phyloP scores from a whole-genome alignment of 176 grass and related monocot genomes.

The Aegilops sharonensis region DNA sequence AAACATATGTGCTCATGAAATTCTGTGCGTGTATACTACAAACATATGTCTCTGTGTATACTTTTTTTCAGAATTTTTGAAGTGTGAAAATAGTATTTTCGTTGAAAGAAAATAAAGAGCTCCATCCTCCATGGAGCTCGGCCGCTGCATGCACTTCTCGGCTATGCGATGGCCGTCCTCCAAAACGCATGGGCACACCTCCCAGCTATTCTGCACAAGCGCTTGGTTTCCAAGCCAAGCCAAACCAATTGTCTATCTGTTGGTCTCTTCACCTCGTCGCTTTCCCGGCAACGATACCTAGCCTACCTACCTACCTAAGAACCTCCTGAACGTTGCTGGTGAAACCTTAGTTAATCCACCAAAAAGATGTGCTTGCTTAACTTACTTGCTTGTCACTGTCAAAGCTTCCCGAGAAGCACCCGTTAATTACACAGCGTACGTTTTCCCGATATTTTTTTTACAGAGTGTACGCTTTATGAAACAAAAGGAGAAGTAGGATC shows the following conservation, averaged over 20 bases:
- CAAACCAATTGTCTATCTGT: background rate
- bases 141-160: too few relatives aligned
- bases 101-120: too few relatives aligned
- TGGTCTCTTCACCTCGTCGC: constrained; percentile 28
- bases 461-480: background rate
- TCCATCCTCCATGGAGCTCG: too few relatives aligned
- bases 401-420: background rate
- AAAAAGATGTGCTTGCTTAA: background rate
- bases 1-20: too few relatives aligned
- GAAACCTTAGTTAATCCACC: background rate
- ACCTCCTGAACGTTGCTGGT: constrained; percentile 28
- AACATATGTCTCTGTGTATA: too few relatives aligned
- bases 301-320: background rate
- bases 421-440: background rate
- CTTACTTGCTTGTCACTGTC: background rate
- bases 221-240: constrained; percentile 54
- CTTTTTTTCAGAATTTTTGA: too few relatives aligned
- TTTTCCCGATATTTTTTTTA: too few relatives aligned
- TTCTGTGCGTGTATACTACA: too few relatives aligned
- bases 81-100: too few relatives aligned
- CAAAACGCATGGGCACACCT: constrained; percentile 10
- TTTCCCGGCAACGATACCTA: constrained; percentile 19
- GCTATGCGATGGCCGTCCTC: too few relatives aligned
- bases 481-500: background rate
- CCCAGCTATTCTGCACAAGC: constrained; percentile 11